Conservation (phyloP, 2,329 filamentous ascomycete species). For the Neopestalotiopsis rosae region DNA sequence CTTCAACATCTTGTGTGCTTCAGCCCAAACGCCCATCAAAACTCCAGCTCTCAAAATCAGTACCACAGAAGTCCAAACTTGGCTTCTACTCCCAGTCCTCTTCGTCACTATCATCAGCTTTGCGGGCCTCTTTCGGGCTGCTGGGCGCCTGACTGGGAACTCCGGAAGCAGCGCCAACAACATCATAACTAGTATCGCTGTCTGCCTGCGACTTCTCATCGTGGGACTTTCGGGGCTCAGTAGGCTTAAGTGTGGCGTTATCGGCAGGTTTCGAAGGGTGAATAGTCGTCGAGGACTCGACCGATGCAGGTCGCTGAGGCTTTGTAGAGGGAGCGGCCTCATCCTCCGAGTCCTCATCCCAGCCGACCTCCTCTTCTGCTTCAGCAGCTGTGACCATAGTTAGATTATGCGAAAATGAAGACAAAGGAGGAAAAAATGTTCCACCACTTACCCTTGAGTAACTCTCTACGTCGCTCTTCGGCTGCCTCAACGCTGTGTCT, state of each 20-base stretch:
- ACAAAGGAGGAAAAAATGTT: slow-evolving; percentile 17
- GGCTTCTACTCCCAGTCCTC: slow-evolving; percentile 49
- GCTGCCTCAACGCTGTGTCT: slow-evolving; percentile 92
- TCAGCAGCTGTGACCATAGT: slow-evolving; percentile 59
- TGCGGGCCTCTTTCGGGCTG: slow-evolving; percentile 63
- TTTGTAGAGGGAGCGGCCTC: slow-evolving; percentile 49
- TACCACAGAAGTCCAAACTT: not conserved
- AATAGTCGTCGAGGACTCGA: slow-evolving; percentile 65
- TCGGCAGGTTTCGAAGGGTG: slow-evolving; percentile 50
- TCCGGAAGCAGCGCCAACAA: slow-evolving; percentile 81
- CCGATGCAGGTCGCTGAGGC: slow-evolving; percentile 48
- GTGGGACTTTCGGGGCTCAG: slow-evolving; percentile 75
- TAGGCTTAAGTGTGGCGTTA: slow-evolving; percentile 60
- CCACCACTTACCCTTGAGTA: slow-evolving; percentile 79
- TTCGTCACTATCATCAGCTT: slow-evolving; percentile 69
- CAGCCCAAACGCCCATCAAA: slow-evolving; percentile 12
- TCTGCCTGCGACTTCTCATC: slow-evolving; percentile 90
- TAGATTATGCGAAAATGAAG: slow-evolving; percentile 41
- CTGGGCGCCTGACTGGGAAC: slow-evolving; percentile 78
- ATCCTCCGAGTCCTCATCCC: slow-evolving; percentile 73
- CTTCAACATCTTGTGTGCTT: slow-evolving; percentile 6
- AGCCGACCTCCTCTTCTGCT: slow-evolving; percentile 73
- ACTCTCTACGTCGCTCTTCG: slow-evolving; percentile 84
- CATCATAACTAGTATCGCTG: slow-evolving; percentile 94
- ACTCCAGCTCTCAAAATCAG: slow-evolving; percentile 17